These are phyloP conservation scores for Lactifluus pinguis DNA, from an alignment of 768 basidiomycete genomes.

Conservation along the genomic window DNA sequence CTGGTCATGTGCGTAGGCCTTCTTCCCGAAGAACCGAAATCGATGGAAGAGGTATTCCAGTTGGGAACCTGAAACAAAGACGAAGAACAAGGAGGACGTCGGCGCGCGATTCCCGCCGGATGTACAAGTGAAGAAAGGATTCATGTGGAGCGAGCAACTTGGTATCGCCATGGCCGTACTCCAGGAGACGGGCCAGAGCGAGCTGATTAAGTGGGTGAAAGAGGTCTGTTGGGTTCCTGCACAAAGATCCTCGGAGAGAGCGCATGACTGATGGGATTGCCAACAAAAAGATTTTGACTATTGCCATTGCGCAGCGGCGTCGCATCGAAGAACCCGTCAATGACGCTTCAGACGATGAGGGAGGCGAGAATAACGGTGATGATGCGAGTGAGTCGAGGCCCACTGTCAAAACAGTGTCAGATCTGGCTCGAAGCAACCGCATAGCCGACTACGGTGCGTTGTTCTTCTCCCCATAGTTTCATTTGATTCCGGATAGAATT, in stretches of 20 bases:
- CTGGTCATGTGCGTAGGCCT: constrained; percentile 41
- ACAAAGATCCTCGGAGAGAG: neutral
- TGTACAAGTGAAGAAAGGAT: constrained; percentile 76
- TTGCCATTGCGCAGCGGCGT: constrained; percentile 51
- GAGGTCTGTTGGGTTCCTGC: constrained; percentile 44
- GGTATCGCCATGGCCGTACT: constrained; percentile 76
- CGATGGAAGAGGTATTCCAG: constrained; percentile 82
- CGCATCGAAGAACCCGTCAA: constrained; percentile 56
- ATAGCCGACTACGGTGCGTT: constrained; percentile 70
- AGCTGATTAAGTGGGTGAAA: constrained; percentile 71
- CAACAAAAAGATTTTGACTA: constrained; percentile 43
- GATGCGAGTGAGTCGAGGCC: neutral
- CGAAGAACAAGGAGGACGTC: constrained; percentile 31
- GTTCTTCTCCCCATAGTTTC: neutral
- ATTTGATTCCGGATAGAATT: neutral
- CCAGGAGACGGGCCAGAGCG: constrained; percentile 51
- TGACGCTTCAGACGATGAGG: constrained; percentile 30
- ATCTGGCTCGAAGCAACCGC: constrained; percentile 61
- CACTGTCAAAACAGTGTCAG: constrained; percentile 40
- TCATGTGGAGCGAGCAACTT: constrained; percentile 83
- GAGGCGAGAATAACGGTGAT: constrained; percentile 23
- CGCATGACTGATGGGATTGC: constrained; percentile 2
- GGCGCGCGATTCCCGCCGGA: constrained; percentile 51
- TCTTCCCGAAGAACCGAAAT: constrained; percentile 83
- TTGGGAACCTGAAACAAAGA: constrained; percentile 51